Conservation (phyloP, 2,329 filamentous ascomycete species). For the Cadophora malorum region DNA sequence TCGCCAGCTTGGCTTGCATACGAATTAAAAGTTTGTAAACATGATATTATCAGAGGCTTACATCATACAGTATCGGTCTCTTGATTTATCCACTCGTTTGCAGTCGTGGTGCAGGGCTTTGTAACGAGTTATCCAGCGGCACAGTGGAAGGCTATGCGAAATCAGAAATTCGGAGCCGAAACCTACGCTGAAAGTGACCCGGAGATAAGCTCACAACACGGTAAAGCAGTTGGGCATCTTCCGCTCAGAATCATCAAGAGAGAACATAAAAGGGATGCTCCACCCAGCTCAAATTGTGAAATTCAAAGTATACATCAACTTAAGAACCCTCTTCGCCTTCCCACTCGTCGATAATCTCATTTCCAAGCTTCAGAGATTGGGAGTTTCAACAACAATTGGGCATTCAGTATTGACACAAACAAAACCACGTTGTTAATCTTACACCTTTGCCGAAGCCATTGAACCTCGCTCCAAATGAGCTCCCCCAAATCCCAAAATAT, state of each 20-base stretch:
- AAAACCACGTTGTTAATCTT: too few relatives aligned
- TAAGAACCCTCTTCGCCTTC: neutral
- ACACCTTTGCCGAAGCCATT: too few relatives aligned
- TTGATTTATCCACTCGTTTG: too few relatives aligned
- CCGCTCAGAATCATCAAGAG: neutral
- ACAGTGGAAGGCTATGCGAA: neutral
- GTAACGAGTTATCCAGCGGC: neutral
- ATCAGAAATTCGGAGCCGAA: neutral
- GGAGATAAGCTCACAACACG: neutral
- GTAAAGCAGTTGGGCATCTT: neutral
- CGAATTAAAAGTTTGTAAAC: too few relatives aligned
- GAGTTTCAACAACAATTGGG: too few relatives aligned
- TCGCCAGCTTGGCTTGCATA: too few relatives aligned
- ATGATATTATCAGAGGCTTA: too few relatives aligned
- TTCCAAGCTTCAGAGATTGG: too few relatives aligned
- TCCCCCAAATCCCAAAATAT: slow-evolving; percentile 7
- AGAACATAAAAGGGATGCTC: neutral
- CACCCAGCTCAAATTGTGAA: neutral
- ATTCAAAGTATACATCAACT: neutral
- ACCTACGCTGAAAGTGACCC: neutral
- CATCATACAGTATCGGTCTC: too few relatives aligned
- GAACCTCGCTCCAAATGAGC: too few relatives aligned
- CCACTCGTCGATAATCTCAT: too few relatives aligned
- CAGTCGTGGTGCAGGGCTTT: neutral
- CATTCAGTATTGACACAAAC: too few relatives aligned